Evolutionary conservation across 2,329 filamentous ascomycete species (phyloP).

Genomic region (Delphinella strobiligena): DNA sequence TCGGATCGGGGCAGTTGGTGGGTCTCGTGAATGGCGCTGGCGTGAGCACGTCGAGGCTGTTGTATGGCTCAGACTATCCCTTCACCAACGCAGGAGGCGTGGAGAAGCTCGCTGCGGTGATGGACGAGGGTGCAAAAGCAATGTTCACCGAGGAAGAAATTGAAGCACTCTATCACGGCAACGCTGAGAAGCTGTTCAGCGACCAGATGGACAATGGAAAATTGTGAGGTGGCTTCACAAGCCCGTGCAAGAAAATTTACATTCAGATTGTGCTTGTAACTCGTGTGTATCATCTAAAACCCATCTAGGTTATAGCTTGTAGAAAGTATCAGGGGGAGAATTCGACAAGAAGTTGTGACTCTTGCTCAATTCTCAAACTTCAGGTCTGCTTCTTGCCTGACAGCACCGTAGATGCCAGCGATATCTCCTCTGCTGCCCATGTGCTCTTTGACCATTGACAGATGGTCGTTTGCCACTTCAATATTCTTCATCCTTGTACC

Average conservation of each 20-base stretch:
- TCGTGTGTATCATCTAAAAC: background rate
- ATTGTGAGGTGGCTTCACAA: too few species aligned
- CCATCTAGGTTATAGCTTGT: background rate
- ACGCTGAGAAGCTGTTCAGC: slow-evolving; percentile 27
- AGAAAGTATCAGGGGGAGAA: background rate
- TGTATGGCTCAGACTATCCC: slow-evolving; percentile 44
- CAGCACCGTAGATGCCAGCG: slow-evolving; percentile 69
- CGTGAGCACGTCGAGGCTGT: slow-evolving; percentile 28
- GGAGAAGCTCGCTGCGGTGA: slow-evolving; percentile 24
- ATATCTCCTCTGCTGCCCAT: slow-evolving; percentile 63
- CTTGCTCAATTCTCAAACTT: slow-evolving; percentile 54
- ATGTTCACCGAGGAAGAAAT: slow-evolving; percentile 25
- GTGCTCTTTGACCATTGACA: slow-evolving; percentile 57
- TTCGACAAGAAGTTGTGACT: too few species aligned
- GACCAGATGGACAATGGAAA: too few species aligned
- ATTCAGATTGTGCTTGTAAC: too few species aligned
- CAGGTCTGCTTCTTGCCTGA: slow-evolving; percentile 61
- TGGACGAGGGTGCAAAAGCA: slow-evolving; percentile 30
- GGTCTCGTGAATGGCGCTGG: slow-evolving; percentile 29
- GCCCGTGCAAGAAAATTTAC: too few species aligned
- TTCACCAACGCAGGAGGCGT: slow-evolving; percentile 32
- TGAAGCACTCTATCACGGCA: slow-evolving; percentile 25
- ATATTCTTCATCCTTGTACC: slow-evolving; percentile 54
- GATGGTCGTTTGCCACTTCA: slow-evolving; percentile 55
- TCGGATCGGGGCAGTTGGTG: slow-evolving; percentile 29